These are phyloP conservation scores for Trichoderma polysporum DNA, from an alignment of 2,329 filamentous ascomycete species.

Conservation along the genomic window DNA sequence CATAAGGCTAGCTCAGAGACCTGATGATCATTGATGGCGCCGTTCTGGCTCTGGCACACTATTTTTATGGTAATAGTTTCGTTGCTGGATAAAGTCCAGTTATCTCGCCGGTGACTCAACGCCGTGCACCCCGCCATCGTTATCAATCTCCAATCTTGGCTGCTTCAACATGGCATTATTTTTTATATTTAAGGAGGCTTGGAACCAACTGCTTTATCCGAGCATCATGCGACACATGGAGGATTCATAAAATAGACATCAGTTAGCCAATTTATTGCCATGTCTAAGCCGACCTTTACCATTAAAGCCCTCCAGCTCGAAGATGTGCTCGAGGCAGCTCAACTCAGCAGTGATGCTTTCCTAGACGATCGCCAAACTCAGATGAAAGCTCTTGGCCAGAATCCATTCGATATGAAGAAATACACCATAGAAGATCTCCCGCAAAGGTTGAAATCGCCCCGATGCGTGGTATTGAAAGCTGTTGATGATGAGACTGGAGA, in stretches of 20 bases:
- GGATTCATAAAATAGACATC: not conserved
- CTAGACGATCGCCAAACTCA: constrained; percentile 36
- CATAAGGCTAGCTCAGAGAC: constrained; percentile 27
- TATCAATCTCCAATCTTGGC: not conserved
- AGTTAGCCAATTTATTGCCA: not conserved
- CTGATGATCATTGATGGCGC: constrained; percentile 1
- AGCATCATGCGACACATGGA: no score
- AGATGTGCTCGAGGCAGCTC: constrained; percentile 33
- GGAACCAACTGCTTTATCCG: not conserved
- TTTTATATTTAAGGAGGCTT: not conserved
- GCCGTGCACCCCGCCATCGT: constrained; percentile 4
- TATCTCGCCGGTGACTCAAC: constrained; percentile 21
- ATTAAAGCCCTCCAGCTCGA: constrained; percentile 27
- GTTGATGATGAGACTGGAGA: constrained; percentile 31
- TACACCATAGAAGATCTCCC: constrained; percentile 29
- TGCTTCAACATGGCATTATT: not conserved
- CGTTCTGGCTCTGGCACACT: not conserved
- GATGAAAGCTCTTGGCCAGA: constrained; percentile 35
- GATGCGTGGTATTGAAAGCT: constrained; percentile 34
- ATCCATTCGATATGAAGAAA: constrained; percentile 31
- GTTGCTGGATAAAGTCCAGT: not conserved
- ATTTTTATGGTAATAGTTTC: not conserved
- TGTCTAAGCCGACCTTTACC: constrained; percentile 25
- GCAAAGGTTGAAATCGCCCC: constrained; percentile 26
- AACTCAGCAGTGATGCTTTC: constrained; percentile 34